phyloP scores from a whole-genome alignment of 176 grass and related monocot genomes.

The Avena sativa region DNA sequence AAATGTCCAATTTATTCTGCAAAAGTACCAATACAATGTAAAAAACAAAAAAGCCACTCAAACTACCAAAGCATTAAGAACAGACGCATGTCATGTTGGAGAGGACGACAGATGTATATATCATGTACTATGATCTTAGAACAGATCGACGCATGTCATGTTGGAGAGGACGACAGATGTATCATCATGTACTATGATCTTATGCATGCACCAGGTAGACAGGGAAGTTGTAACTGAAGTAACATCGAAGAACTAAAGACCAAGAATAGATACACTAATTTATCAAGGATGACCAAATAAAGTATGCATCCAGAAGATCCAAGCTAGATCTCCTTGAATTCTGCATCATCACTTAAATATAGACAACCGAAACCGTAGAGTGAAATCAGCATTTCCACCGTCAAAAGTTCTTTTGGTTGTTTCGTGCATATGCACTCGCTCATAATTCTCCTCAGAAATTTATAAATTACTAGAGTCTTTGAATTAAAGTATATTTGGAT shows the following conservation, averaged over 20 bases:
- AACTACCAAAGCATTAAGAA: not conserved
- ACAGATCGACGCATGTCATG: not conserved
- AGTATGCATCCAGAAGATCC: slow-evolving; percentile 46
- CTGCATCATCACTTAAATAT: slow-evolving; percentile 45
- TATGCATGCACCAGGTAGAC: slow-evolving; percentile 43
- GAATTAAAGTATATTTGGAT: slow-evolving; percentile 8
- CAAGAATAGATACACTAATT: slow-evolving; percentile 36
- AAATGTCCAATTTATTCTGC: not conserved
- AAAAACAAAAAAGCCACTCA: not conserved
- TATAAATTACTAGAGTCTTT: slow-evolving; percentile 13
- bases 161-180: slow-evolving; percentile 19
- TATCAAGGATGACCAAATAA: slow-evolving; percentile 39
- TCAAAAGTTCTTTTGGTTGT: slow-evolving; percentile 23
- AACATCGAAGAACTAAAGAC: slow-evolving; percentile 46
- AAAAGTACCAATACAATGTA: not conserved
- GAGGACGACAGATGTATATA: slow-evolving; percentile 32
- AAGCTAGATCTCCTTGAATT: slow-evolving; percentile 61
- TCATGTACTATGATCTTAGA: slow-evolving; percentile 52
- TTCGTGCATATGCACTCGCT: slow-evolving; percentile 9
- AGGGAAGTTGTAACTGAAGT: slow-evolving; percentile 37
- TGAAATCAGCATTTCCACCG: slow-evolving; percentile 39
- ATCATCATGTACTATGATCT: slow-evolving; percentile 51
- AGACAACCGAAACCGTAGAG: slow-evolving; percentile 26
- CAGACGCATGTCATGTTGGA: not conserved
- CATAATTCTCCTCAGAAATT: slow-evolving; percentile 14